Evolutionary conservation across 768 basidiomycete genomes (phyloP), one percentile per base, ranked within the genome.

Genomic region (Collybiopsis confluens): DNA sequence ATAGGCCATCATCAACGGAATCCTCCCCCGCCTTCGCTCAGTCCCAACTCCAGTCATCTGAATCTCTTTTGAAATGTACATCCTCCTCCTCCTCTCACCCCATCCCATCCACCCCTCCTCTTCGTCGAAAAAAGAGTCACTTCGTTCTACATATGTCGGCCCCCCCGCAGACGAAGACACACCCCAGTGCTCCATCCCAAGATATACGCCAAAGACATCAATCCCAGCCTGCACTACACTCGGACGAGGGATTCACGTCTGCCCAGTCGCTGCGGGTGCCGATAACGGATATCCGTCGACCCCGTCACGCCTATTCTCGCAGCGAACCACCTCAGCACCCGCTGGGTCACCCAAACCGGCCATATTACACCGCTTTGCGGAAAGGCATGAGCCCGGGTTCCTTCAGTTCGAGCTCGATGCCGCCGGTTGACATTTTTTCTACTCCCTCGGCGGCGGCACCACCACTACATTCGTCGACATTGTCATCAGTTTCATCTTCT

Each of bases 321-420:
- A 6, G 9, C 8, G 30, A 28, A 41, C 38, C 27, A 5, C 6
- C 41, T 23, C 18, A 45, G 18, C 37, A 23, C 2, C 26, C 27
- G n/a, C 38, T 52, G 10, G 50, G 50, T 20, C 38, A 52, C n/a
- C 38, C 38, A 30, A 43, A 27, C 11, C 23, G 50, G 30, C 50
- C 50, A 21, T 52, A 52, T 43, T 52, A 52, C 30, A 52, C 38
- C 20, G 50, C 41, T 26, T 24, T 52, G n/a, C 11, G 50, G 38
- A 52, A 52, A 20, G 26, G 42, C 24, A 52, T 52, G 50, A 33
- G 13, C 30, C 47, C 30, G 8, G 20, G 45, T 15, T 23, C n/a
- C 13, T 6, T 21, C 6, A 24, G 8, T 4, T 40, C 38, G n/a
- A 15, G 15, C 13, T 15, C 13, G 15, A 40, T n/a, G 16, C 6